Evolutionary conservation across 2,329 filamentous ascomycete species (phyloP).

Genomic region (Fusarium verrucosum): DNA sequence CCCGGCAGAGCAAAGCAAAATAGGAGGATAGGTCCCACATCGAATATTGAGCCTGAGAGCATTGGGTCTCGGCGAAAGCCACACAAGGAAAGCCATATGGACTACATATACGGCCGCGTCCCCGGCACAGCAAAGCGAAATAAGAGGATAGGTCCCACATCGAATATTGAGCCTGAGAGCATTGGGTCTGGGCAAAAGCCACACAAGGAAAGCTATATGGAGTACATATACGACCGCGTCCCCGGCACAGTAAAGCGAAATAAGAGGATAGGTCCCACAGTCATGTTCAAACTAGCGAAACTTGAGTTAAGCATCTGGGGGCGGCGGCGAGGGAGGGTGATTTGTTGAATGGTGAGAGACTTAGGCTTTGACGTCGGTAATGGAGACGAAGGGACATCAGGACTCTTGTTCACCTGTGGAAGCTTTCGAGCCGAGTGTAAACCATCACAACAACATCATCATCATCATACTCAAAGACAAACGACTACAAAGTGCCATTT

Average conservation of each 20-base stretch:
- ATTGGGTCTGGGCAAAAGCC: too few relatives aligned
- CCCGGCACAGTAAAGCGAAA: background rate
- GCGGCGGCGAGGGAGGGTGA: too few relatives aligned
- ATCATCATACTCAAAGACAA: background rate
- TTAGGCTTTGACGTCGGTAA: too few relatives aligned
- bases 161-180: conserved; percentile 71
- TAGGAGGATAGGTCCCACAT: too few relatives aligned
- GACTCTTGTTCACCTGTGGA: background rate
- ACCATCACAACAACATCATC: background rate
- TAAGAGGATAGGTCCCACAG: too few relatives aligned
- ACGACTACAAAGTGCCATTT: background rate
- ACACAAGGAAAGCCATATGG: background rate
- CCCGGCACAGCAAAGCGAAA: background rate
- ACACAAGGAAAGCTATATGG: background rate
- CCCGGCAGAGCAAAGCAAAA: too few relatives aligned
- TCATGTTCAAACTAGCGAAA: too few relatives aligned
- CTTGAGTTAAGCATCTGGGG: too few relatives aligned
- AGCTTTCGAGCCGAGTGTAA: background rate
- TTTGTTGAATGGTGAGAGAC: too few relatives aligned
- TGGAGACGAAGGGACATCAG: background rate
- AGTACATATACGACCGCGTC: background rate
- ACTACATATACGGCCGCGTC: background rate
- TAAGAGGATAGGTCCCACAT: too few relatives aligned
- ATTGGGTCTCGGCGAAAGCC: too few relatives aligned
- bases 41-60: too few relatives aligned